Conservation (phyloP, 805 yeast genomes). For the Pichia cephalocereana region DNA sequence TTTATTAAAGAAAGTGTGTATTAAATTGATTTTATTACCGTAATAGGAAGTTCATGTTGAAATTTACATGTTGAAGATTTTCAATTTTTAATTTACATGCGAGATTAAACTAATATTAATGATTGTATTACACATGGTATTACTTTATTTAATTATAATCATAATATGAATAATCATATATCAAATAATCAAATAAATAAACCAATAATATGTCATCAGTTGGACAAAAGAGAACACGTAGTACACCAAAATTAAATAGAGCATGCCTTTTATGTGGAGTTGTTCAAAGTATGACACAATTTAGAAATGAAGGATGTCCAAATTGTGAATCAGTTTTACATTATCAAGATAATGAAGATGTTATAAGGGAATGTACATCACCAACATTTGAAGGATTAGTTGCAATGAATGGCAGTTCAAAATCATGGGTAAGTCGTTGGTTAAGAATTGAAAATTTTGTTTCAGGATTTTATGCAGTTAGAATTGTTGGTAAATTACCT, state of each 20-base stretch:
- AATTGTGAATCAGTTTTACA: conserved; percentile 88
- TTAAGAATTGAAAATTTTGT: conserved; percentile 79
- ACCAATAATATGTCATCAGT: conserved; percentile 7
- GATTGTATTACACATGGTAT: too few relatives aligned
- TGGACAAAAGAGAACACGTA: conserved; percentile 23
- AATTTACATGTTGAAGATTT: too few relatives aligned
- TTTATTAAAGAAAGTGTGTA: too few relatives aligned
- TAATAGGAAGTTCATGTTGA: too few relatives aligned
- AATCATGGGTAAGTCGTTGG: conserved; percentile 97
- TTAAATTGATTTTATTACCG: too few relatives aligned
- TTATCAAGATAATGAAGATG: conserved; percentile 64
- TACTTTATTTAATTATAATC: too few relatives aligned
- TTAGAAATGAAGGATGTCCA: conserved; percentile 86
- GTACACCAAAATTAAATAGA: conserved; percentile 60
- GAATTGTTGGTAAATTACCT: conserved; percentile 86
- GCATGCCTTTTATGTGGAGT: conserved; percentile 97
- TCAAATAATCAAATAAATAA: background rate
- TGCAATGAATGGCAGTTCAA: conserved; percentile 76
- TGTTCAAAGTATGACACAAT: conserved; percentile 68
- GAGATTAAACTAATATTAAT: too few relatives aligned
- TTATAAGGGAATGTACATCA: conserved; percentile 86
- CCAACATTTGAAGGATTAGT: conserved; percentile 95
- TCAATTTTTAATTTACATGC: too few relatives aligned
- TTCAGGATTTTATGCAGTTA: conserved; percentile 89
- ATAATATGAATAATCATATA: too few relatives aligned